Conservation (phyloP, 2,329 filamentous ascomycete species). For the Hypoxylon sp. region DNA sequence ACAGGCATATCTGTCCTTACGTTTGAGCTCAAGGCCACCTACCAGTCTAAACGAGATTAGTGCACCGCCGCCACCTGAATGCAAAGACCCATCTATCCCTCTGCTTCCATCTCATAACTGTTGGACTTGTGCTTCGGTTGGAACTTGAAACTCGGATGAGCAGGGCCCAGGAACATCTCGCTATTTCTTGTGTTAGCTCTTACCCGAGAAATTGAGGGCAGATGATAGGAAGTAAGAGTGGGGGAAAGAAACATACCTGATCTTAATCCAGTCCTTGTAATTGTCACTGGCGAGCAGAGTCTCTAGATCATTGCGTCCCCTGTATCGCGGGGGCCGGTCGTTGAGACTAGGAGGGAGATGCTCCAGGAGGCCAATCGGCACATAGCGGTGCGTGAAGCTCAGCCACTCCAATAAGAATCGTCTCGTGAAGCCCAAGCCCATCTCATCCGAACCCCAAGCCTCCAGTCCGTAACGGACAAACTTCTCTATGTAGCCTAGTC, state of each 20-base stretch:
- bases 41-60: background rate
- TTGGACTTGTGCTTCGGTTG: constrained; percentile 98
- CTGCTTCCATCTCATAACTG: constrained; percentile 84
- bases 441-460: constrained; percentile 95
- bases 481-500: constrained; percentile 86
- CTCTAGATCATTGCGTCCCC: constrained; percentile 89
- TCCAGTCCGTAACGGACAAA: constrained; percentile 92
- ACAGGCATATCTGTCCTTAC: constrained; percentile 12
- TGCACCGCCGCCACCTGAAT: background rate
- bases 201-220: background rate
- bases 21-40: background rate
- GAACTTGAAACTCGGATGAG: constrained; percentile 91
- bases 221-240: too few species aligned
- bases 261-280: constrained; percentile 99
- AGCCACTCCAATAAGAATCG: constrained; percentile 96
- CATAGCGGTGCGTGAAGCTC: constrained; percentile 92
- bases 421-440: constrained; percentile 89
- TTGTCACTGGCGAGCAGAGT: constrained; percentile 91
- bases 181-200: constrained; percentile 59
- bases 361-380: constrained; percentile 90
- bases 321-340: constrained; percentile 87
- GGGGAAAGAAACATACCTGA: constrained; percentile 73
- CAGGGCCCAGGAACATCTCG: constrained; percentile 97
- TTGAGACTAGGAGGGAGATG: constrained; percentile 89
- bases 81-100: constrained; percentile 63